Evolutionary conservation across 345 rosid species (phyloP).

Genomic region (Bretschneidera sinensis): DNA sequence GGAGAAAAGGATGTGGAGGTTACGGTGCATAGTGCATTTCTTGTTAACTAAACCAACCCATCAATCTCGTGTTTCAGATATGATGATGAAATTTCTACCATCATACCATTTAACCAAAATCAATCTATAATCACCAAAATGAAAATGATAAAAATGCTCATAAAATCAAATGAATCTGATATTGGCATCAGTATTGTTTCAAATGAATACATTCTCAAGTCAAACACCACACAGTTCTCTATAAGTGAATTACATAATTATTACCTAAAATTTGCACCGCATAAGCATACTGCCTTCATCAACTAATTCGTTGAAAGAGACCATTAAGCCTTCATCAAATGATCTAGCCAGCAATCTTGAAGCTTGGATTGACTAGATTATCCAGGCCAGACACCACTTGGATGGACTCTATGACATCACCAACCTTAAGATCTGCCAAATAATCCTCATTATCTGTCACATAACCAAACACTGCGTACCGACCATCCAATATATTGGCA

Average conservation of each 20-base stretch:
- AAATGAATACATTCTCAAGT: constrained; percentile 25
- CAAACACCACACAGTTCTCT: background rate
- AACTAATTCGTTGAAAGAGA: background rate
- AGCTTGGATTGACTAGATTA: constrained; percentile 89
- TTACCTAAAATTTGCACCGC: constrained; percentile 7
- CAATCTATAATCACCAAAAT: too few species aligned
- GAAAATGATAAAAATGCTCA: background rate
- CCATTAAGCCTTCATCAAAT: background rate
- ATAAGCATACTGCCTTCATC: background rate
- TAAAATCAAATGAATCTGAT: background rate
- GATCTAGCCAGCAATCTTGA: constrained; percentile 80
- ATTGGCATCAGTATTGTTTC: background rate
- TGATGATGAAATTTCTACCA: too few species aligned
- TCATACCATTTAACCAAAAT: too few species aligned
- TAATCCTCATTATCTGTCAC: constrained; percentile 76
- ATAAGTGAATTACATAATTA: background rate
- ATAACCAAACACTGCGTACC: constrained; percentile 93
- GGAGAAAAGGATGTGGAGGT: too few species aligned
- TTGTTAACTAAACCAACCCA: too few species aligned
- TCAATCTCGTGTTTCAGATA: too few species aligned
- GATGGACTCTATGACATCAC: constrained; percentile 84
- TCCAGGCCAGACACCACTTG: constrained; percentile 92
- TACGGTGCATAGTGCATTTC: too few species aligned
- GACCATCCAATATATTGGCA: constrained; percentile 93
- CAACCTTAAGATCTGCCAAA: constrained; percentile 96